Conservation (phyloP, 2,329 filamentous ascomycete species). For the Epichloe brachyelytri region DNA sequence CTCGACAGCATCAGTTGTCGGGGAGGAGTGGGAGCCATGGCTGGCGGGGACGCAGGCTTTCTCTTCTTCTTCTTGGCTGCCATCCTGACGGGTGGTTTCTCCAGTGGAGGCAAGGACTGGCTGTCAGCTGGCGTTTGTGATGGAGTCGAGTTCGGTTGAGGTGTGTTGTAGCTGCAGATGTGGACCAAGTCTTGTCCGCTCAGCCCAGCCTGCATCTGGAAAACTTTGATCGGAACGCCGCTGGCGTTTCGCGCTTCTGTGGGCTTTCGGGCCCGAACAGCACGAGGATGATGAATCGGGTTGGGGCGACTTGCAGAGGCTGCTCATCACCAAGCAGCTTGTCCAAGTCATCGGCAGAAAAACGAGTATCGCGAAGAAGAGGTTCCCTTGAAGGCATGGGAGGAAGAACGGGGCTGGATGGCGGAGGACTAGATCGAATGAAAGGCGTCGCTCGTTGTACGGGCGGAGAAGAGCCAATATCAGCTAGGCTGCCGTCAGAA, state of each 20-base stretch:
- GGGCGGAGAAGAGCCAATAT: constrained; percentile 84
- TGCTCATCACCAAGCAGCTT: constrained; percentile 53
- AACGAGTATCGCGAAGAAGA: constrained; percentile 60
- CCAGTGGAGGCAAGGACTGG: constrained; percentile 14
- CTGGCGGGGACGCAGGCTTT: constrained; percentile 11
- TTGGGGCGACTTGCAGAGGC: constrained; percentile 24
- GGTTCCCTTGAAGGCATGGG: constrained; percentile 48
- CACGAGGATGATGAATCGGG: constrained; percentile 13
- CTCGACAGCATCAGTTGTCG: constrained; percentile 25
- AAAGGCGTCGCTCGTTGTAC: constrained; percentile 50
- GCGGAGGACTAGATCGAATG: constrained; percentile 46
- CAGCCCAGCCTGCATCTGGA: constrained; percentile 24
- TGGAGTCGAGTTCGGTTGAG: constrained; percentile 7
- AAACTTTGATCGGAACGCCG: constrained; percentile 31
- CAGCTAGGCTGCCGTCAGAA: constrained; percentile 57
- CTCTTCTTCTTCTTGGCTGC: constrained; percentile 11
- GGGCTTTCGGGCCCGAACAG: constrained; percentile 9
- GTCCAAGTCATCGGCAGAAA: constrained; percentile 69
- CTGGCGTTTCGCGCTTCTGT: constrained; percentile 21
- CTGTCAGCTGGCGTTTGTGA: constrained; percentile 6
- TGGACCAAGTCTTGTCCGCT: constrained; percentile 23
- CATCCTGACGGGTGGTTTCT: constrained; percentile 9
- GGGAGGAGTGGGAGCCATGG: constrained; percentile 24
- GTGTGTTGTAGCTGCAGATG: constrained; percentile 21
- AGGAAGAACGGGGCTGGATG: constrained; percentile 68